Evolutionary conservation across 2,329 filamentous ascomycete genomes (phyloP).

Genomic region (Fusarium solani-melongenae): DNA sequence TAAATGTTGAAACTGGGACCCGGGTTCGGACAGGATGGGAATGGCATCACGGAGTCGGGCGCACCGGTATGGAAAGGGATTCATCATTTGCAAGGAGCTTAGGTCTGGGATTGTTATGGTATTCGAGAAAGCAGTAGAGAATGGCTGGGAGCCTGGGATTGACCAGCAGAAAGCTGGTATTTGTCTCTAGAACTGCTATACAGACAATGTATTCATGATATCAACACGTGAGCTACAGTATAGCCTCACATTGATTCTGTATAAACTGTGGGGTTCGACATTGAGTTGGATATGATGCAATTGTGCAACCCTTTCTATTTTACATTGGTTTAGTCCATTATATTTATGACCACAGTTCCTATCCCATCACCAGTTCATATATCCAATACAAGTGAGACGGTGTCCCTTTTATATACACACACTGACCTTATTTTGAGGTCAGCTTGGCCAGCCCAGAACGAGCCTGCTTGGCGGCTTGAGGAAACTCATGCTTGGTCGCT

Average conservation of each 20-base stretch:
- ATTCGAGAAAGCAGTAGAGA: constrained; percentile 12
- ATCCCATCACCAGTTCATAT: background rate
- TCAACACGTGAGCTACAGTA: background rate
- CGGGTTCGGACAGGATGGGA: background rate
- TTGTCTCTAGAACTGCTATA: constrained; percentile 6
- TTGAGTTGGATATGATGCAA: background rate
- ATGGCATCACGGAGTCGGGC: constrained; percentile 26
- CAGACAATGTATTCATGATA: background rate
- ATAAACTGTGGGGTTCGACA: background rate
- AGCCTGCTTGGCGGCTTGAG: constrained; percentile 63
- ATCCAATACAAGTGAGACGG: background rate
- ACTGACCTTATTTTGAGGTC: constrained; percentile 19
- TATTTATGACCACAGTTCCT: background rate
- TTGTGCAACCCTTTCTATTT: background rate
- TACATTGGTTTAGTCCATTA: background rate
- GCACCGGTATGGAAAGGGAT: constrained; percentile 20
- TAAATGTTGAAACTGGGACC: constrained; percentile 34
- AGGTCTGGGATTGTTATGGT: constrained; percentile 29
- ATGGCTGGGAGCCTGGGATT: constrained; percentile 10
- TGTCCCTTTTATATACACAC: background rate
- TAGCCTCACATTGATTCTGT: background rate
- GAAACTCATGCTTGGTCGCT: constrained; percentile 64
- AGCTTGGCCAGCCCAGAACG: constrained; percentile 59
- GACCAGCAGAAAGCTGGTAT: background rate
- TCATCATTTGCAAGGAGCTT: constrained; percentile 31